Evolutionary conservation across 106 monocot species (phyloP).

Genomic region (Iris macrosiphon): DNA sequence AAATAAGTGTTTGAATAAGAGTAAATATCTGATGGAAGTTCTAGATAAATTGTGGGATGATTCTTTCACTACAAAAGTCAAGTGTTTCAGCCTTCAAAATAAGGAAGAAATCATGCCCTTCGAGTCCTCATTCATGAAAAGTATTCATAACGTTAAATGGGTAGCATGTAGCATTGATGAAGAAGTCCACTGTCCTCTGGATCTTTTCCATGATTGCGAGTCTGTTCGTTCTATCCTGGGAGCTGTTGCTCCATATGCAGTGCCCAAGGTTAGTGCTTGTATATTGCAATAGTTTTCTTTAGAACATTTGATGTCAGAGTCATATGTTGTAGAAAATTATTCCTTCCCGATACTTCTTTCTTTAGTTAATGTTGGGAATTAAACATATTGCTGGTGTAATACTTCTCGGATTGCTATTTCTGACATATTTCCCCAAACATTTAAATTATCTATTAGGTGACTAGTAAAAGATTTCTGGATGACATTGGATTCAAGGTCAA

Average conservation of each 20-base stretch:
- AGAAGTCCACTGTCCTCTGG: constrained; percentile 33
- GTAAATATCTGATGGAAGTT: constrained; percentile 47
- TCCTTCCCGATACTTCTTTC: not conserved
- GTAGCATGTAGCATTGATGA: constrained; percentile 31
- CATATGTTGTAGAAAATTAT: not conserved
- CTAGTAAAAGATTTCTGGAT: constrained; percentile 37
- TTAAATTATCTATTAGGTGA: constrained; percentile 19
- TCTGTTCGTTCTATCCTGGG: constrained; percentile 38
- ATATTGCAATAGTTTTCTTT: not conserved
- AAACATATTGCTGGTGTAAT: not conserved
- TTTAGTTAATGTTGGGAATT: not conserved
- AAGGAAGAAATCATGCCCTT: not conserved
- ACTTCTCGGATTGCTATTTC: not conserved
- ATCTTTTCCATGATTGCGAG: constrained; percentile 51
- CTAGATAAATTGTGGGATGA: constrained; percentile 67
- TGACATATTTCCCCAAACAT: not conserved
- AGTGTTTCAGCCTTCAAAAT: not conserved
- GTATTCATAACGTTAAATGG: constrained; percentile 35
- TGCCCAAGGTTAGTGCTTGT: constrained; percentile 34
- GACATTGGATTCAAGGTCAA: constrained; percentile 51
- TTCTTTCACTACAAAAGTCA: constrained; percentile 21
- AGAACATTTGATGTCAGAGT: not conserved
- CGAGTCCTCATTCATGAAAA: constrained; percentile 47
- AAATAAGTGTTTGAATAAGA: constrained; percentile 23
- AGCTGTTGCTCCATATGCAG: constrained; percentile 41